Evolutionary conservation across 495 filamentous ascomycete genomes (phyloP).

Genomic region (Penicillium simplicissimum): DNA sequence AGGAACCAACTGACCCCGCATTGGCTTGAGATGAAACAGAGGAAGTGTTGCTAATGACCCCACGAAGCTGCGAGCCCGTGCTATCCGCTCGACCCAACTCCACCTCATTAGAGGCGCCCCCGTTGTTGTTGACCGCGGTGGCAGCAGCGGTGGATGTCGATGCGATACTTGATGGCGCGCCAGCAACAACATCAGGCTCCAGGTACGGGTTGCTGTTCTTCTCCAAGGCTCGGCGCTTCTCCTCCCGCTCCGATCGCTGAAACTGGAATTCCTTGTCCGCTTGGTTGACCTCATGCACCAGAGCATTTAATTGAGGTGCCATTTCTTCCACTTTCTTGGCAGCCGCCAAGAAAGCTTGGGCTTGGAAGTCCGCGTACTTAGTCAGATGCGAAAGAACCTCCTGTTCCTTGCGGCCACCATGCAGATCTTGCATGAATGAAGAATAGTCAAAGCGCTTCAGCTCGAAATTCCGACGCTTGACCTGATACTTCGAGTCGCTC

Average conservation of each 20-base stretch:
- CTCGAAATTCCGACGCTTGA: slow-evolving; percentile 90
- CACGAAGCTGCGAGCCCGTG: slow-evolving; percentile 64
- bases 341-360: slow-evolving; percentile 75
- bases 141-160: slow-evolving; percentile 20
- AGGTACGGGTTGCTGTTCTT: slow-evolving; percentile 81
- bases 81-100: slow-evolving; percentile 73
- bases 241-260: slow-evolving; percentile 87
- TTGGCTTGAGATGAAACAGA: slow-evolving; percentile 49
- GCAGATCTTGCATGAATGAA: slow-evolving; percentile 98
- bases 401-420: slow-evolving; percentile 95
- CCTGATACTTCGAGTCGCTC: slow-evolving; percentile 95
- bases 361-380: slow-evolving; percentile 90
- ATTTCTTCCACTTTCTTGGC: slow-evolving; percentile 86
- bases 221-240: slow-evolving; percentile 85
- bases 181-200: slow-evolving; percentile 63
- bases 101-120: slow-evolving; percentile 51
- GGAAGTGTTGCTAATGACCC: slow-evolving; percentile 48
- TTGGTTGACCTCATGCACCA: slow-evolving; percentile 83
- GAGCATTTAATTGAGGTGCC: slow-evolving; percentile 88
- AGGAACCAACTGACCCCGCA: slow-evolving; percentile 35
- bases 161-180: slow-evolving; percentile 21
- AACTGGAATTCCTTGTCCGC: slow-evolving; percentile 96
- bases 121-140: slow-evolving; percentile 35
- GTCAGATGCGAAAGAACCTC: slow-evolving; percentile 95
- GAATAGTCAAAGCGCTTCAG: slow-evolving; percentile 98